Conservation (phyloP, 75 land plant species). For the Pinus albicaulis region DNA sequence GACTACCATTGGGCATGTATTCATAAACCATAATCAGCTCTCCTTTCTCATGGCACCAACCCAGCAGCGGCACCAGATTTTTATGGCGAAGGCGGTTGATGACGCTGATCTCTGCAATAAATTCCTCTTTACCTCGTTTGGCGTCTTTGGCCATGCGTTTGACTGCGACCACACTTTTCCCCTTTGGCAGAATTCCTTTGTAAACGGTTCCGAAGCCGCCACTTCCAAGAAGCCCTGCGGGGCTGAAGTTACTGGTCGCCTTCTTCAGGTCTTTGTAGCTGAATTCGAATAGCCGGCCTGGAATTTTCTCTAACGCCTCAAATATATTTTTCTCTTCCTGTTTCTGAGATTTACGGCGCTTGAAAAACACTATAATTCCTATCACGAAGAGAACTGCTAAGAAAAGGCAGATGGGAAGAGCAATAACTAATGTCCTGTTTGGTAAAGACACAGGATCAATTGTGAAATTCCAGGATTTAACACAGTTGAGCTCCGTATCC, state of each 20-base stretch:
- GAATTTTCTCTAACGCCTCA: background rate
- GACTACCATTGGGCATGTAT: constrained; percentile 53
- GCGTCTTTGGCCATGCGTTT: constrained; percentile 35
- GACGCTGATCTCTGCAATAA: constrained; percentile 32
- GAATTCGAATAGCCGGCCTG: constrained; percentile 18
- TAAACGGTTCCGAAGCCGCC: constrained; percentile 61
- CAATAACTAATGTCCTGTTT: background rate
- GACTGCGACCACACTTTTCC: constrained; percentile 26
- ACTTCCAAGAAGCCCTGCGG: constrained; percentile 30
- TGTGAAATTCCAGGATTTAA: background rate
- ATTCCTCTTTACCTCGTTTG: constrained; percentile 33
- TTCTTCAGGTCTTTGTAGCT: constrained; percentile 38
- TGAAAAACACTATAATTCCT: background rate
- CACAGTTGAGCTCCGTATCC: constrained; percentile 31
- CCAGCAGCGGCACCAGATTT: constrained; percentile 35
- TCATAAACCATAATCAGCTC: constrained; percentile 49
- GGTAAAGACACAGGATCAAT: background rate
- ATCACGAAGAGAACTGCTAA: background rate
- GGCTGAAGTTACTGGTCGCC: constrained; percentile 45
- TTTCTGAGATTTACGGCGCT: background rate
- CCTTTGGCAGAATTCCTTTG: constrained; percentile 26
- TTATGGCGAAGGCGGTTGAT: constrained; percentile 38
- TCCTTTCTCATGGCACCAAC: constrained; percentile 38
- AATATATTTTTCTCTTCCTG: background rate
- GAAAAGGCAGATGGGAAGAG: background rate